Conservation (phyloP, 2,329 filamentous ascomycete species). For the Monilinia fructigena region DNA sequence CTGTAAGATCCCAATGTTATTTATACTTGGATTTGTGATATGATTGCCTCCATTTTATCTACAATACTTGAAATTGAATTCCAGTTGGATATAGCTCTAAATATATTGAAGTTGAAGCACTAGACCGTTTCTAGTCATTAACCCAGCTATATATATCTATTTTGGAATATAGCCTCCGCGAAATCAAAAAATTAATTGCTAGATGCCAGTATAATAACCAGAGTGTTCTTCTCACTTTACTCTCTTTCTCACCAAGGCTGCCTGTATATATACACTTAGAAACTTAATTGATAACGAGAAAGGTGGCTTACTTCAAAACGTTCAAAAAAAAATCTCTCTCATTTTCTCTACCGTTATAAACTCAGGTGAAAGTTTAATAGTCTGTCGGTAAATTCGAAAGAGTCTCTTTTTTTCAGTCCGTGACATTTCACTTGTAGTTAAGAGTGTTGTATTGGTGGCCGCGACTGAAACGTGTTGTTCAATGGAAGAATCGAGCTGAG, state of each 20-base stretch:
- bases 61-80: slow-evolving; percentile 2
- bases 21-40: not conserved
- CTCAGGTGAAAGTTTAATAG: slow-evolving; percentile 3
- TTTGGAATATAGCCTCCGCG: no score
- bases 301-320: slow-evolving; percentile 5
- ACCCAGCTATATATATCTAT: no score
- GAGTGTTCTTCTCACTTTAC: slow-evolving; percentile 4
- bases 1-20: not conserved
- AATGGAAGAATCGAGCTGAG: slow-evolving; percentile 1
- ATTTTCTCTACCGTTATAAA: not conserved
- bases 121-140: no score
- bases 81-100: slow-evolving; percentile 1
- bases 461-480: slow-evolving; percentile 4
- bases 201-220: slow-evolving; percentile 2
- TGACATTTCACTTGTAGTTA: not conserved
- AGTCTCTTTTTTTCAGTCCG: not conserved
- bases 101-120: not conserved
- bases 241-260: not conserved
- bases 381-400: slow-evolving; percentile 8
- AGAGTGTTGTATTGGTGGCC: slow-evolving; percentile 1
- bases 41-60: slow-evolving; percentile 4
- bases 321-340: slow-evolving; percentile 1
- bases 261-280: not conserved
- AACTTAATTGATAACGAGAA: slow-evolving; percentile 1
- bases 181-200: not conserved